Conservation (phyloP, 257 asterid species). For the Gynochthodes officinalis region DNA sequence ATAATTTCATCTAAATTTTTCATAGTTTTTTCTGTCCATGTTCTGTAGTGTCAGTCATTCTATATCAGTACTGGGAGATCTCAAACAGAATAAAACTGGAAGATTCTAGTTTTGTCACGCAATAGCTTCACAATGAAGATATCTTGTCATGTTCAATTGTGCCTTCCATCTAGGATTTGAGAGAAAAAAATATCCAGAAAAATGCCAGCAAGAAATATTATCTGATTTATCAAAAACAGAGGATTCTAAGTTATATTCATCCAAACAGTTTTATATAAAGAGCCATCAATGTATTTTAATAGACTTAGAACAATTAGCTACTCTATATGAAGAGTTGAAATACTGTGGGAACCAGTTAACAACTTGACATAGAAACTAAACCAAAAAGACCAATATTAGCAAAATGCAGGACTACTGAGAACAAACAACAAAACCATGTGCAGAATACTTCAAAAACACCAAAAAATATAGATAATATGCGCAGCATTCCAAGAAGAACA, state of each 20-base stretch:
- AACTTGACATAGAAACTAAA: neutral
- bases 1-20: neutral
- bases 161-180: neutral
- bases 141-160: neutral
- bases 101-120: neutral
- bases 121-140: neutral
- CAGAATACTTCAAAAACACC: neutral
- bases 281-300: neutral
- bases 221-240: neutral
- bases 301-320: neutral
- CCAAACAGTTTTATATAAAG: neutral
- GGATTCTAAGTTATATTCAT: neutral
- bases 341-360: neutral
- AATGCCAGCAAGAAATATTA: neutral
- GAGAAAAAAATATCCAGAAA: neutral
- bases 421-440: neutral
- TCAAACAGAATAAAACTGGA: neutral
- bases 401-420: neutral
- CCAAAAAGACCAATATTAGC: neutral
- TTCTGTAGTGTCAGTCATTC: neutral
- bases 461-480: neutral
- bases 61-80: neutral
- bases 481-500: slow-evolving; percentile 1
- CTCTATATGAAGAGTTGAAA: neutral
- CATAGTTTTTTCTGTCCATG: neutral